Evolutionary conservation across 495 filamentous ascomycete genomes (phyloP).

Genomic region (Daldinia concentrica): DNA sequence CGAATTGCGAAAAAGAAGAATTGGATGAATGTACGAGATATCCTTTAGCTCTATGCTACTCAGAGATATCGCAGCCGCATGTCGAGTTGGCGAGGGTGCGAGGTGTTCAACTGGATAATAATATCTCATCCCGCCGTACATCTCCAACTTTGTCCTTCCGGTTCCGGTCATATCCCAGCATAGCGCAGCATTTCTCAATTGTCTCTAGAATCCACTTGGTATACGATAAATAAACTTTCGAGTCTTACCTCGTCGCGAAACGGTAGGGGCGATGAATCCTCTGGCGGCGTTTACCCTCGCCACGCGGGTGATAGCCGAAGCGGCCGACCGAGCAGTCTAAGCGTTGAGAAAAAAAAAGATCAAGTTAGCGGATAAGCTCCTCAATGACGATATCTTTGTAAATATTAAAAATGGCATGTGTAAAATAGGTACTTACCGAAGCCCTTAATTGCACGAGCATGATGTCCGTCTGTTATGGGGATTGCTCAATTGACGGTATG

Average conservation of each 20-base stretch:
- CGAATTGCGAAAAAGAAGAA: neutral
- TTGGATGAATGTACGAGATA: slow-evolving; percentile 5
- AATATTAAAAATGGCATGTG: neutral
- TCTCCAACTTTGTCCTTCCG: neutral
- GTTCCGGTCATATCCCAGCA: slow-evolving; percentile 2
- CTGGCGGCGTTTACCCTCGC: slow-evolving; percentile 78
- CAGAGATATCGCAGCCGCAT: neutral
- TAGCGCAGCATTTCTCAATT: slow-evolving; percentile 20
- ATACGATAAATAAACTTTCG: slow-evolving; percentile 32
- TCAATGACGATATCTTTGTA: neutral
- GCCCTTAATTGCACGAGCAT: slow-evolving; percentile 46
- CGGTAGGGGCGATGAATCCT: slow-evolving; percentile 81
- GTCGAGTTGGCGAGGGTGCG: neutral
- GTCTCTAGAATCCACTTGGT: slow-evolving; percentile 11
- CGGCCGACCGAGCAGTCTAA: slow-evolving; percentile 77
- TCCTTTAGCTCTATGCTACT: neutral
- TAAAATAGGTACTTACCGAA: slow-evolving; percentile 31
- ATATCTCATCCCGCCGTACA: neutral
- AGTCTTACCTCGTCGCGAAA: slow-evolving; percentile 74
- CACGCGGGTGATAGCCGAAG: slow-evolving; percentile 71
- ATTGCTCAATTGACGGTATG: slow-evolving; percentile 41
- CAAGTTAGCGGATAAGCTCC: slow-evolving; percentile 33
- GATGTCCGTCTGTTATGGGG: slow-evolving; percentile 35
- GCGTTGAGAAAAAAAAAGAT: slow-evolving; percentile 38
- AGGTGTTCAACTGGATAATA: neutral